Evolutionary conservation across 768 basidiomycete genomes (phyloP), one percentile per base, ranked within the genome.

Genomic region (Psilocybe cubensis): DNA sequence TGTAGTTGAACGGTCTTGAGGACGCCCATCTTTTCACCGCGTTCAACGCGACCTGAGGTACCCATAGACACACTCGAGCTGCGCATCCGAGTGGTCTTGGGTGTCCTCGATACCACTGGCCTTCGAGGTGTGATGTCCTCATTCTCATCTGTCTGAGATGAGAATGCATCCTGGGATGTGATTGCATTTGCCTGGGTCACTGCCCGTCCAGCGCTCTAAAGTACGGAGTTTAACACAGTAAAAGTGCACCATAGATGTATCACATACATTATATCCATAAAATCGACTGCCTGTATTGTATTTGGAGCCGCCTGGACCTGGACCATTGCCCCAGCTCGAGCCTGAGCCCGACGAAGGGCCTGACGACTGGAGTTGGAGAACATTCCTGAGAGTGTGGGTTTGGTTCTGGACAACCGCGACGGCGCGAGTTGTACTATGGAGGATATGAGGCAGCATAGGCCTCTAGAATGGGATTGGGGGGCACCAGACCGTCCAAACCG

Each of bases 341-440:
- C 79, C 66, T 54, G 79, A 61, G 65, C 77, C 65, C 24, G 79
- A 73, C 7, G 79, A 76, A 7, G 82, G 74, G 9, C 76, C 70
- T 41, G 82, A 78, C 2, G 83, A 77, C 72, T 86, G 86, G 17
- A 84, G 67, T 67, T 91, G 88, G 54, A 92, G 80, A 53, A 89
- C 92, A 80, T 89, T 93, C 57, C 91, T 78, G 69, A 92, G 76
- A 0, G 89, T 83, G 59, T 86, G 79, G 4, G 79, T 80, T 69
- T 89, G 89, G 59, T 86, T 85, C 63, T 92, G 90, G 54, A 89
- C 87, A 46, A 86, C 83, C 0, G 88, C 84, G 45, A 86, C 91
- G 14, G 88, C 90, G 66, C 91, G 87, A 12, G 87, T 81, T 0
- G 89, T 89, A 61, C 87, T 86, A 59, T 92, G 84, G 29, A 94